These are phyloP conservation scores for Hypoxylon sp. DNA, from an alignment of 2,329 filamentous ascomycete species.

Conservation along the genomic window DNA sequence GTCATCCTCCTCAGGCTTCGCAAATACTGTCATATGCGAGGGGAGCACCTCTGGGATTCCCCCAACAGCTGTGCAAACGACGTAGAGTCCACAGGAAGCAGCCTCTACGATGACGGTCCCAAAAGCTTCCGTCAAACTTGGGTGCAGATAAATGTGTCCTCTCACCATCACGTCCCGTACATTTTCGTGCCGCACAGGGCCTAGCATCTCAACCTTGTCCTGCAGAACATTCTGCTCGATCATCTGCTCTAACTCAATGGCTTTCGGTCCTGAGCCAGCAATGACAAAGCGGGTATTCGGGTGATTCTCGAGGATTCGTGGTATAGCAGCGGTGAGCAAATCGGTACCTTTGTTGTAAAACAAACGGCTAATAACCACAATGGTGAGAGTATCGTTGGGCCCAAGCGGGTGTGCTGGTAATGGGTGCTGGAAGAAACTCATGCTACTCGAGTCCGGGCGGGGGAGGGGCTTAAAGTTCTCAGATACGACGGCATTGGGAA, in stretches of 20 bases:
- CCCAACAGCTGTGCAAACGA: constrained; percentile 95
- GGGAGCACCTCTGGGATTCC: constrained; percentile 97
- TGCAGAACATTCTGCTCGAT: constrained; percentile 94
- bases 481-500: constrained; percentile 95
- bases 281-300: constrained; percentile 97
- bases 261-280: constrained; percentile 92
- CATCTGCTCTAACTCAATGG: constrained; percentile 98
- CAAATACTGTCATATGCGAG: constrained; percentile 96
- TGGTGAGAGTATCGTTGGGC: constrained; percentile 88
- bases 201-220: constrained; percentile 91
- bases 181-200: constrained; percentile 92
- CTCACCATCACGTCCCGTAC: constrained; percentile 97
- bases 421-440: constrained; percentile 53
- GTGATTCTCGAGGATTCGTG: constrained; percentile 86
- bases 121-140: constrained; percentile 94
- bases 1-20: constrained; percentile 95
- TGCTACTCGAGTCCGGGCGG: constrained; percentile 51
- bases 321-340: constrained; percentile 93
- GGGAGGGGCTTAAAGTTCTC: constrained; percentile 87
- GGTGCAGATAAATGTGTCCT: constrained; percentile 95
- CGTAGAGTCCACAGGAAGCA: constrained; percentile 92
- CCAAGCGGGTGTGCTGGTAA: constrained; percentile 74
- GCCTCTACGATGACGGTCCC: constrained; percentile 98
- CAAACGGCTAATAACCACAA: constrained; percentile 94
- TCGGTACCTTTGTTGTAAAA: constrained; percentile 99